A percentile compares a stretch with the other conserved stretches of the same genome.
Evolutionary conservation across 164 flowering plant genomes (phyloP).

Genomic region (Chimonanthus salicifolius): DNA sequence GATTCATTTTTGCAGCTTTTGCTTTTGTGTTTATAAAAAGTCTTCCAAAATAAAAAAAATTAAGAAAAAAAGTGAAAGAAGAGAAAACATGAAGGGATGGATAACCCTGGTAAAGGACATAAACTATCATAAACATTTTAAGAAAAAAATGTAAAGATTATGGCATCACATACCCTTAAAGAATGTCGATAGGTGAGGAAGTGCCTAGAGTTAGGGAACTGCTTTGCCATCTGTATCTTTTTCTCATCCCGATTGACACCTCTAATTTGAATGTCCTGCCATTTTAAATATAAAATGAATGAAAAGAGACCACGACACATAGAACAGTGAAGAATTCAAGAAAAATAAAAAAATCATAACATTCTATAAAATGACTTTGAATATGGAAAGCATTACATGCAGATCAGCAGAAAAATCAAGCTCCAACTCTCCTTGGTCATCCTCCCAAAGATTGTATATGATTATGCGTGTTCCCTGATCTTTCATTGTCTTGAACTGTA

Average conservation of each 20-base stretch:
- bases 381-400: slow-evolving; percentile 36
- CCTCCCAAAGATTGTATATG: slow-evolving; percentile 56
- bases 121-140: no score
- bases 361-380: no score
- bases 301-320: no score
- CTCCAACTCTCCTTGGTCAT: slow-evolving; percentile 72
- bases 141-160: no score
- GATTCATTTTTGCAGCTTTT: no score
- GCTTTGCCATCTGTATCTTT: slow-evolving; percentile 72
- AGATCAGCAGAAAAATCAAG: slow-evolving; percentile 76
- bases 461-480: slow-evolving; percentile 68
- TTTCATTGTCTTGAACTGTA: slow-evolving; percentile 57
- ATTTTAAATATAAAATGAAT: background rate
- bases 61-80: no score
- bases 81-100: no score
- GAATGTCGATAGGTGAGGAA: slow-evolving; percentile 90
- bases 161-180: slow-evolving; percentile 49
- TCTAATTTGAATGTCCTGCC: slow-evolving; percentile 41
- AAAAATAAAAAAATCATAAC: no score
- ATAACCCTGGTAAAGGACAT: no score
- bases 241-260: slow-evolving; percentile 68
- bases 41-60: no score
- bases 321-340: no score
- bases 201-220: slow-evolving; percentile 73
- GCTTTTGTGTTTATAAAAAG: no score